Evolutionary conservation across 2,329 filamentous ascomycete genomes (phyloP).

Genomic region (Penicillium palitans): DNA sequence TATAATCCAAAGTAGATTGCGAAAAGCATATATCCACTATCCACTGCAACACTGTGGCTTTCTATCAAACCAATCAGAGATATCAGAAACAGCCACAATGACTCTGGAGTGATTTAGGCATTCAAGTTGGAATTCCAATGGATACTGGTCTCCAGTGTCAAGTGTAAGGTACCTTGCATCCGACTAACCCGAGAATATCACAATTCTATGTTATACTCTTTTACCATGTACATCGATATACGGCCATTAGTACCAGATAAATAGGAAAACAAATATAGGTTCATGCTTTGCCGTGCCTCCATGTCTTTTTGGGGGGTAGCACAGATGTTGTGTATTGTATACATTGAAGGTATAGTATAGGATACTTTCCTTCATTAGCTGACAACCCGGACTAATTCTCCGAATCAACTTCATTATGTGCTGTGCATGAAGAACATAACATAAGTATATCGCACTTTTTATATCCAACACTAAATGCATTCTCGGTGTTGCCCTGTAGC

Average conservation of each 20-base stretch:
- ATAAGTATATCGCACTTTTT: too few species aligned
- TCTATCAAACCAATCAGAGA: background rate
- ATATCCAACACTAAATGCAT: background rate
- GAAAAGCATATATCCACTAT: background rate
- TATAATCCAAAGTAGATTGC: too few species aligned
- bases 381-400: too few species aligned
- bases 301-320: background rate
- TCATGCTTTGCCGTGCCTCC: background rate
- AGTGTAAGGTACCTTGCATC: background rate
- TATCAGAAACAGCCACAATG: background rate
- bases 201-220: too few species aligned
- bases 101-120: background rate
- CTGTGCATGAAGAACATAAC: too few species aligned
- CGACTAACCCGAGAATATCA: background rate
- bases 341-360: background rate
- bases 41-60: background rate
- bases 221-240: background rate
- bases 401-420: too few species aligned
- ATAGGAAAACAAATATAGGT: background rate
- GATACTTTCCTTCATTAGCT: too few species aligned
- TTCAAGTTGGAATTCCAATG: background rate
- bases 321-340: background rate
- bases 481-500: background rate
- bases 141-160: background rate
- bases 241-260: background rate